phyloP scores from a whole-genome alignment of 2,329 filamentous ascomycete species.

The Paraconiothyrium brasiliense region DNA sequence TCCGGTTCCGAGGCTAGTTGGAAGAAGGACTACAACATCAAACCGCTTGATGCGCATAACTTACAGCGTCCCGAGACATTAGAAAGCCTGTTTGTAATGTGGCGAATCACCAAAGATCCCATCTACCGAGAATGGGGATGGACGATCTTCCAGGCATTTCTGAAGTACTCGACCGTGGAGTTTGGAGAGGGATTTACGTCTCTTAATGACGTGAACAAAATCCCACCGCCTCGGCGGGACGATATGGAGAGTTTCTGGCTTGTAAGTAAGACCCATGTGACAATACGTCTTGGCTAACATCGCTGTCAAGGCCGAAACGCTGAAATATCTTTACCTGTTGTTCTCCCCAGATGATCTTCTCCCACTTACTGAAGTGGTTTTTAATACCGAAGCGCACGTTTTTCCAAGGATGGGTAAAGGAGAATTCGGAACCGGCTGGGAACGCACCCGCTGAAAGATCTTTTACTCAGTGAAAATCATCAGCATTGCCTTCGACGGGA shows the following conservation, averaged over 20 bases:
- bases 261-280: conserved; percentile 61
- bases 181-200: conserved; percentile 85
- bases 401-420: conserved; percentile 64
- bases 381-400: conserved; percentile 95
- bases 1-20: conserved; percentile 63
- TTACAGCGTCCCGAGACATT: conserved; percentile 94
- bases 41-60: conserved; percentile 85
- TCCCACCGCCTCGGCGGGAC: conserved; percentile 76
- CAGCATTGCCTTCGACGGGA: no score
- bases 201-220: conserved; percentile 74
- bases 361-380: conserved; percentile 84
- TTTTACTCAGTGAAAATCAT: neutral
- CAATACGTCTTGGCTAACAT: neutral
- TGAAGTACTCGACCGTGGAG: conserved; percentile 81
- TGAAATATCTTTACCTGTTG: conserved; percentile 97
- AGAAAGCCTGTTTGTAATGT: conserved; percentile 98
- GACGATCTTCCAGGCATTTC: conserved; percentile 96
- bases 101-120: conserved; percentile 90
- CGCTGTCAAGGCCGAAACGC: conserved; percentile 79
- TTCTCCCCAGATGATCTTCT: conserved; percentile 86
- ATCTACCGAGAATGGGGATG: conserved; percentile 96
- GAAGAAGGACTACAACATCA: conserved; percentile 83
- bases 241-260: conserved; percentile 99
- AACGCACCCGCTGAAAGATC: neutral
- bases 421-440: conserved; percentile 3